Evolutionary conservation across 192 early-diverging fungal species (phyloP).

Genomic region (Backusella mclennaniae): DNA sequence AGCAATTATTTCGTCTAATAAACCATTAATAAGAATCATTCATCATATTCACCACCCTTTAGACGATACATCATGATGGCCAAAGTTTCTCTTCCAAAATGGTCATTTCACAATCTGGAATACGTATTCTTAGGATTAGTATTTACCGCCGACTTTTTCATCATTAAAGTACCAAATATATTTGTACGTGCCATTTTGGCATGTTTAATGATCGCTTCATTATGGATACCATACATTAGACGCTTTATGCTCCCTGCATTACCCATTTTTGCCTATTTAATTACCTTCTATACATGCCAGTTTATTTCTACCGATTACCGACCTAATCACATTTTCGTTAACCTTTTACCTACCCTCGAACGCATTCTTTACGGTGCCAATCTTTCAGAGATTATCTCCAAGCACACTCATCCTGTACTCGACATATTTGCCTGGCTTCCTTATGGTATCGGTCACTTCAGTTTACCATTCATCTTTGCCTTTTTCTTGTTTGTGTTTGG

Average conservation of each 20-base stretch:
- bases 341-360: constrained; percentile 61
- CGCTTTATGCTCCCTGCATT: constrained; percentile 48
- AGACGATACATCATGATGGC: not conserved
- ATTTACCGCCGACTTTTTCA: constrained; percentile 36
- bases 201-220: not conserved
- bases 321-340: constrained; percentile 60
- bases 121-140: constrained; percentile 44
- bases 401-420: constrained; percentile 41
- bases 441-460: constrained; percentile 67
- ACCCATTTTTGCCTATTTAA: constrained; percentile 51
- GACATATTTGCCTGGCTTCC: constrained; percentile 69
- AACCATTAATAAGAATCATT: not conserved
- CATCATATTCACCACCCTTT: not conserved
- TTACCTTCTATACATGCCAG: constrained; percentile 52
- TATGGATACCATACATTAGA: constrained; percentile 39
- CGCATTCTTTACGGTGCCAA: constrained; percentile 63
- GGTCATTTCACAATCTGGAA: constrained; percentile 44
- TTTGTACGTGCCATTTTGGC: constrained; percentile 12
- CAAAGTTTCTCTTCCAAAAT: constrained; percentile 6
- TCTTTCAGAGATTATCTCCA: constrained; percentile 55
- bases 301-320: constrained; percentile 48
- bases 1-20: not conserved
- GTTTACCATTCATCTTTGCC: constrained; percentile 55
- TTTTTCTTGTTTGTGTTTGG: constrained; percentile 45
- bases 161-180: constrained; percentile 40